phyloP scores from a whole-genome alignment of 1,139 yeast genomes.

The Sugiyamaella pinicola region DNA sequence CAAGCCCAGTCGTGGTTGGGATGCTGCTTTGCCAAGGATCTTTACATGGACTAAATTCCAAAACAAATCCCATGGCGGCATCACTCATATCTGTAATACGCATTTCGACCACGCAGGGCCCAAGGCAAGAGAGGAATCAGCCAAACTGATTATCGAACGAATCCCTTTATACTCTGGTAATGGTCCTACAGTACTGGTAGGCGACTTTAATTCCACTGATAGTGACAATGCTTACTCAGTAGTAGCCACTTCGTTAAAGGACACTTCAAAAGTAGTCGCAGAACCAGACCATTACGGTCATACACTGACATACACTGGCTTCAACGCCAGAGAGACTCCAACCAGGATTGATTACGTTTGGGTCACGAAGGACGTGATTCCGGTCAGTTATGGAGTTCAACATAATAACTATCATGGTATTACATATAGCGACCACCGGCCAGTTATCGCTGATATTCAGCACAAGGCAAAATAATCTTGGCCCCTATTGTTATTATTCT shows the following conservation, averaged over 20 bases:
- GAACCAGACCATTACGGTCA: slow-evolving; percentile 47
- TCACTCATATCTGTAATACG: slow-evolving; percentile 54
- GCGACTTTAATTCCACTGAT: slow-evolving; percentile 61
- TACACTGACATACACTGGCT: slow-evolving; percentile 54
- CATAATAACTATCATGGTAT: slow-evolving; percentile 51
- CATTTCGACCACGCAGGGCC: slow-evolving; percentile 61
- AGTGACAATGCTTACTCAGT: slow-evolving; percentile 53
- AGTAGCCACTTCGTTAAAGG: slow-evolving; percentile 44
- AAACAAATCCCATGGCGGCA: slow-evolving; percentile 19
- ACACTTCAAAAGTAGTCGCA: slow-evolving; percentile 35
- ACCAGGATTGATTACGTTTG: slow-evolving; percentile 56
- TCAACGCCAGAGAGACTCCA: slow-evolving; percentile 39
- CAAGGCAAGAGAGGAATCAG: slow-evolving; percentile 51
- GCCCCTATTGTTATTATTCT: too few species aligned
- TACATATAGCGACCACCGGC: slow-evolving; percentile 58
- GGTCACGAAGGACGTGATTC: slow-evolving; percentile 38
- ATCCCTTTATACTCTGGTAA: slow-evolving; percentile 43
- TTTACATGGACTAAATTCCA: slow-evolving; percentile 46
- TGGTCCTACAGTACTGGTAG: slow-evolving; percentile 37
- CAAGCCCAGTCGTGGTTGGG: slow-evolving; percentile 57
- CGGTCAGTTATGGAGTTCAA: slow-evolving; percentile 49
- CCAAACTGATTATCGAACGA: slow-evolving; percentile 50
- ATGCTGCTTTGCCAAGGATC: slow-evolving; percentile 54
- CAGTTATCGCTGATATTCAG: slow-evolving; percentile 51
- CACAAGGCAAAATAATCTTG: slow-evolving; percentile 9